Evolutionary conservation across 2,329 filamentous ascomycete species (phyloP).

Genomic region (Colletotrichum plurivorum): DNA sequence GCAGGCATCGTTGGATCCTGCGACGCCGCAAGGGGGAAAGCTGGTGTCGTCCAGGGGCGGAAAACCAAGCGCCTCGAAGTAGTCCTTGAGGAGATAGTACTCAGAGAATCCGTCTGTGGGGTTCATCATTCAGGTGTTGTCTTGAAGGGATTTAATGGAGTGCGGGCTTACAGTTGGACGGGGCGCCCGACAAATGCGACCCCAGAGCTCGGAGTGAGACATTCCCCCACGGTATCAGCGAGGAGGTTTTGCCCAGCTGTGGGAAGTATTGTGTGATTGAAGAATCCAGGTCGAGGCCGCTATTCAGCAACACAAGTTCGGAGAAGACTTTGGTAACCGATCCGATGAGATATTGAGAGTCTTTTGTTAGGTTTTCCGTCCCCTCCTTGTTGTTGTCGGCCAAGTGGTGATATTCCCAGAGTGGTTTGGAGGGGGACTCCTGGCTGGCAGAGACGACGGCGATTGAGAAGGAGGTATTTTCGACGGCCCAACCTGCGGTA

Average conservation of each 20-base stretch:
- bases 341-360: conserved; percentile 59
- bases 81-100: conserved; percentile 52
- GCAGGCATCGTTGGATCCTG: conserved; percentile 51
- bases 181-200: conserved; percentile 53
- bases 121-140: conserved; percentile 6
- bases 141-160: background rate
- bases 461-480: conserved; percentile 57
- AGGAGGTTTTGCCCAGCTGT: conserved; percentile 44
- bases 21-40: conserved; percentile 55
- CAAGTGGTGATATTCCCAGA: conserved; percentile 60
- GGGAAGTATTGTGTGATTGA: conserved; percentile 54
- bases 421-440: conserved; percentile 42
- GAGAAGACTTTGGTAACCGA: conserved; percentile 58
- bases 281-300: conserved; percentile 50
- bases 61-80: conserved; percentile 53
- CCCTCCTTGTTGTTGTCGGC: conserved; percentile 51
- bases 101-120: conserved; percentile 52
- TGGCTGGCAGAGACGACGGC: conserved; percentile 52
- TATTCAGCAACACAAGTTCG: conserved; percentile 53
- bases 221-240: conserved; percentile 51
- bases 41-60: conserved; percentile 50
- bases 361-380: conserved; percentile 48
- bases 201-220: conserved; percentile 55
- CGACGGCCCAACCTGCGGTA: conserved; percentile 51
- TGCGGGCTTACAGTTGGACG: conserved; percentile 51